Percentiles rank a stretch among this genome's conserved stretches.
Evolutionary conservation across 2,329 filamentous ascomycete genomes (phyloP).

Genomic region (Allantophomopsis cytisporea): DNA sequence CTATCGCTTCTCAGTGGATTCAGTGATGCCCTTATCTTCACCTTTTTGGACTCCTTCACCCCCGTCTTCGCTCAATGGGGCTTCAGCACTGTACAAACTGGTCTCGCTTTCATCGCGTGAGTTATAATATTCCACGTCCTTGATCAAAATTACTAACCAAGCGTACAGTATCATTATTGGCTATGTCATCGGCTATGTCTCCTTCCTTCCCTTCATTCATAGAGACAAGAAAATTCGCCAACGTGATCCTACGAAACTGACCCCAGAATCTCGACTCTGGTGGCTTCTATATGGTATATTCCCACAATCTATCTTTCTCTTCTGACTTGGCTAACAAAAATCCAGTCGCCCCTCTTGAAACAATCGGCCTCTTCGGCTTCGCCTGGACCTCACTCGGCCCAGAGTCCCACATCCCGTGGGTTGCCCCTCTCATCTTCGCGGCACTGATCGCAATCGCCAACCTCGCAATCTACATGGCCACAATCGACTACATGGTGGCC

Average conservation of each 20-base stretch:
- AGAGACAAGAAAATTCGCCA: slow-evolving; percentile 37
- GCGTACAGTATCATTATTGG: slow-evolving; percentile 38
- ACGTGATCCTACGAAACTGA: slow-evolving; percentile 40
- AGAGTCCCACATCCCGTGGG: slow-evolving; percentile 41
- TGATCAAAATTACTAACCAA: too few species aligned
- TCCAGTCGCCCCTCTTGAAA: slow-evolving; percentile 35
- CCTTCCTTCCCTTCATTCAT: slow-evolving; percentile 42
- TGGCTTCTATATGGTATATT: slow-evolving; percentile 40
- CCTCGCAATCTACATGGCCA: slow-evolving; percentile 60
- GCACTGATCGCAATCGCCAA: slow-evolving; percentile 60
- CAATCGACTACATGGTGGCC: slow-evolving; percentile 66
- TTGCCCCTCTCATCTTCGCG: slow-evolving; percentile 51
- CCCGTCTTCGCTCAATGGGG: slow-evolving; percentile 56
- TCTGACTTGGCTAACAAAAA: too few species aligned
- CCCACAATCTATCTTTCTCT: too few species aligned
- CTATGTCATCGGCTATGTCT: slow-evolving; percentile 46
- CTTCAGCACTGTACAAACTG: slow-evolving; percentile 41
- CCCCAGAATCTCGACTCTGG: slow-evolving; percentile 56
- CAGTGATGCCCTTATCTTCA: slow-evolving; percentile 64
- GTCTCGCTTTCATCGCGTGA: slow-evolving; percentile 45
- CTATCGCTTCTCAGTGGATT: slow-evolving; percentile 61
- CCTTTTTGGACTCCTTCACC: slow-evolving; percentile 59
- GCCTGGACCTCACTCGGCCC: slow-evolving; percentile 55
- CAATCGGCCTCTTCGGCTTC: slow-evolving; percentile 57
- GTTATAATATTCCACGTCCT: too few species aligned